These are phyloP conservation scores for Aspergillus chevalieri DNA, from an alignment of 2,329 filamentous ascomycete species.

Conservation along the genomic window DNA sequence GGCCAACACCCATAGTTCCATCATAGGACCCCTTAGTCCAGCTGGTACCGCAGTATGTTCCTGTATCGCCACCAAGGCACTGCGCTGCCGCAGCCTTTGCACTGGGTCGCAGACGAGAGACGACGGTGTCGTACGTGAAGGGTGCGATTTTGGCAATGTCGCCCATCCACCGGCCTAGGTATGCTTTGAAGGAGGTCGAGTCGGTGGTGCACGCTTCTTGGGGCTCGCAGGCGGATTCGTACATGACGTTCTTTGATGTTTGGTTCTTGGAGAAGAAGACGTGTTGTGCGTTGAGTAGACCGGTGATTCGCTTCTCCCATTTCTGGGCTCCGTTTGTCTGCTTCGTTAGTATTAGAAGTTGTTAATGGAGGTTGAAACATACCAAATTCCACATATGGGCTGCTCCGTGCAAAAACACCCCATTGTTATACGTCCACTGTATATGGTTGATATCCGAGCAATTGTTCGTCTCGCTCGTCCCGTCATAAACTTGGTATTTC, in stretches of 20 bases:
- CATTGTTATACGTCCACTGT: conserved; percentile 51
- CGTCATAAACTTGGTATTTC: conserved; percentile 47
- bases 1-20: conserved; percentile 29
- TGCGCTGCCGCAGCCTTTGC: conserved; percentile 21
- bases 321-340: conserved; percentile 26
- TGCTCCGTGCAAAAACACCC: conserved; percentile 48
- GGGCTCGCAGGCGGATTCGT: conserved; percentile 52
- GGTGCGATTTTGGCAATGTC: conserved; percentile 51
- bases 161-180: conserved; percentile 53
- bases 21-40: conserved; percentile 31
- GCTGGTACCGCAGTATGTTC: conserved; percentile 33
- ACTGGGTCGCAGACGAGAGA: conserved; percentile 45
- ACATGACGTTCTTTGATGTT: conserved; percentile 40
- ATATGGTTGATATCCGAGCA: conserved; percentile 45
- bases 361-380: conserved; percentile 8
- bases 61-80: conserved; percentile 10
- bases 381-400: conserved; percentile 50
- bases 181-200: conserved; percentile 58
- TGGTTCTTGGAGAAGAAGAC: conserved; percentile 44
- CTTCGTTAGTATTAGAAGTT: neutral
- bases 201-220: conserved; percentile 50
- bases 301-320: conserved; percentile 48
- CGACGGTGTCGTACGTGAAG: conserved; percentile 44
- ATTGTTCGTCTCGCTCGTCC: conserved; percentile 42
- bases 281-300: conserved; percentile 50